Evolutionary conservation across 805 yeast genomes (phyloP).

Genomic region (Peterozyma xylosa): DNA sequence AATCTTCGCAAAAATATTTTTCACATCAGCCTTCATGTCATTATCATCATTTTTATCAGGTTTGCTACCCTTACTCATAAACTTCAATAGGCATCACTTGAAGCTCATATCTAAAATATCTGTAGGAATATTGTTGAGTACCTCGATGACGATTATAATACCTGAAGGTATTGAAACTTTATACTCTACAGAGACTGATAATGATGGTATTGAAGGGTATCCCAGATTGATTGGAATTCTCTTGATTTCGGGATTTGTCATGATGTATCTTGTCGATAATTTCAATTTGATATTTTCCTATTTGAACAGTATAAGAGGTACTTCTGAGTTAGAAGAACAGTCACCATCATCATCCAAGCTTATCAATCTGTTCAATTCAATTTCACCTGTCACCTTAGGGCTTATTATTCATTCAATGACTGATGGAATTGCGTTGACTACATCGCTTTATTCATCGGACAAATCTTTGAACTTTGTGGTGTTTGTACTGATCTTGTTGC

Average conservation of each 20-base stretch:
- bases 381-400: conserved; percentile 36
- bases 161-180: conserved; percentile 58
- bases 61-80: conserved; percentile 17
- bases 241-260: conserved; percentile 44
- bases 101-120: conserved; percentile 41
- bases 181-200: conserved; percentile 11
- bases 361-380: background rate
- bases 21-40: conserved; percentile 5
- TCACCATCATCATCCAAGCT: background rate
- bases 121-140: conserved; percentile 53
- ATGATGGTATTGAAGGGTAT: conserved; percentile 13
- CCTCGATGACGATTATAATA: conserved; percentile 49
- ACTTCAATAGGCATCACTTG: conserved; percentile 20
- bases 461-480: conserved; percentile 34
- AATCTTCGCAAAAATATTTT: conserved; percentile 1
- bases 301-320: background rate
- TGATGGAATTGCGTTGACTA: conserved; percentile 70
- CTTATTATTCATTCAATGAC: conserved; percentile 59
- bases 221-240: conserved; percentile 35
- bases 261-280: conserved; percentile 45
- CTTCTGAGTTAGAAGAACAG: background rate
- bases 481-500: conserved; percentile 55
- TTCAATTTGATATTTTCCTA: conserved; percentile 11
- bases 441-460: conserved; percentile 33
- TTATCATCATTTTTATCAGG: conserved; percentile 21